Percentiles rank a stretch among this genome's conserved stretches.
Conservation (phyloP, 345 rosid species). For the Acer yangbiense region DNA sequence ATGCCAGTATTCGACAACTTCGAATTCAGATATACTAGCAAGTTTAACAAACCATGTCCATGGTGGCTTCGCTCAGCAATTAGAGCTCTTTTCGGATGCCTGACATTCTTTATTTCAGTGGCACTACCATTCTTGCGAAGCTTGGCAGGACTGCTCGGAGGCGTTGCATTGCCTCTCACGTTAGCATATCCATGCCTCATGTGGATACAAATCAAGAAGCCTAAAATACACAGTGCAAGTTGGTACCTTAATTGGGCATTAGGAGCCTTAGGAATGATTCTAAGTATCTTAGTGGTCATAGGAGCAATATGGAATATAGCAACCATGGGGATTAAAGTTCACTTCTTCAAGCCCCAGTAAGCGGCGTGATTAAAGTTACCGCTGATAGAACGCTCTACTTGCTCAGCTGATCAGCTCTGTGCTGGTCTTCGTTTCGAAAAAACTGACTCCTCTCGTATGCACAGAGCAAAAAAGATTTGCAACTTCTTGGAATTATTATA, state of each 20-base stretch:
- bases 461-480: too few relatives aligned
- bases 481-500: background rate
- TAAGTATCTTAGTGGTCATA: conserved; percentile 37
- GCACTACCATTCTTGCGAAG: conserved; percentile 60
- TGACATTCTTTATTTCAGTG: conserved; percentile 48
- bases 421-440: too few relatives aligned
- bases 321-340: conserved; percentile 44
- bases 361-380: background rate
- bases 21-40: conserved; percentile 50
- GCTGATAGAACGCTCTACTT: background rate
- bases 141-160: conserved; percentile 62
- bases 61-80: conserved; percentile 47
- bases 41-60: conserved; percentile 49
- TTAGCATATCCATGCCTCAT: conserved; percentile 59
- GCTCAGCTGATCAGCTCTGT: background rate
- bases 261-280: conserved; percentile 44
- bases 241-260: conserved; percentile 48
- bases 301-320: conserved; percentile 54
- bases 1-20: conserved; percentile 66
- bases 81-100: conserved; percentile 47
- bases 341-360: conserved; percentile 54
- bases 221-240: conserved; percentile 20
- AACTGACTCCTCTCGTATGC: background rate
- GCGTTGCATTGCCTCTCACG: conserved; percentile 53
- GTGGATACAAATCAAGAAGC: conserved; percentile 59